Evolutionary conservation across 2,329 filamentous ascomycete genomes (phyloP).

Genomic region (Ceratocystis eucalypticola): DNA sequence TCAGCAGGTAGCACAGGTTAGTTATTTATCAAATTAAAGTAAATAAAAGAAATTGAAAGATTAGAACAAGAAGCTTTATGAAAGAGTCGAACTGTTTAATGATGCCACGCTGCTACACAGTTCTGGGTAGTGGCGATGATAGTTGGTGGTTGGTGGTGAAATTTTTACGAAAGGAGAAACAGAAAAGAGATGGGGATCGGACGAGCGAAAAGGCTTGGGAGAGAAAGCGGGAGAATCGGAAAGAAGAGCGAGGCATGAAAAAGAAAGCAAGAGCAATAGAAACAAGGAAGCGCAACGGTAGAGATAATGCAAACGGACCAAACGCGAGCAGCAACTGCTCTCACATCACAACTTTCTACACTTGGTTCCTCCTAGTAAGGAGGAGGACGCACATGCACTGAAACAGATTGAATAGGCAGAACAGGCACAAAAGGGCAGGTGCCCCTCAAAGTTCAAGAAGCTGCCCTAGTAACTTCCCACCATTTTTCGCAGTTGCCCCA

Average conservation of each 20-base stretch:
- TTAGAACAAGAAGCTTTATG: background rate
- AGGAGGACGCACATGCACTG: background rate
- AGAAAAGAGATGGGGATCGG: background rate
- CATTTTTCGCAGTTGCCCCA: background rate
- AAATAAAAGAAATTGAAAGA: background rate
- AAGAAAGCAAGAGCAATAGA: background rate
- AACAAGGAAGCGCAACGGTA: background rate
- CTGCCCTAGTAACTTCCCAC: background rate
- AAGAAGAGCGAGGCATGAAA: background rate
- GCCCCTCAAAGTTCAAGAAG: background rate
- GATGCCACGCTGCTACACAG: too few relatives aligned
- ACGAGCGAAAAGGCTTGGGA: background rate
- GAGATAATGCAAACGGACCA: background rate
- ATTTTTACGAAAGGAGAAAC: background rate
- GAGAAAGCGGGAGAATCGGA: background rate
- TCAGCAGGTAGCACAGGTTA: background rate
- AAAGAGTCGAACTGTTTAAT: too few relatives aligned
- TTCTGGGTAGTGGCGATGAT: too few relatives aligned
- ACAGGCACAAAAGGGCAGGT: background rate
- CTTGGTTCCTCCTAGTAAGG: background rate
- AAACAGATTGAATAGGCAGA: background rate
- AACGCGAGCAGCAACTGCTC: background rate
- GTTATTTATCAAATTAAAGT: background rate
- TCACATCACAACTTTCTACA: constrained; percentile 1
- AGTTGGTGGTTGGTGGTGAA: too few relatives aligned